Conservation (phyloP, 345 rosid genomes). For the Acer campestre region DNA sequence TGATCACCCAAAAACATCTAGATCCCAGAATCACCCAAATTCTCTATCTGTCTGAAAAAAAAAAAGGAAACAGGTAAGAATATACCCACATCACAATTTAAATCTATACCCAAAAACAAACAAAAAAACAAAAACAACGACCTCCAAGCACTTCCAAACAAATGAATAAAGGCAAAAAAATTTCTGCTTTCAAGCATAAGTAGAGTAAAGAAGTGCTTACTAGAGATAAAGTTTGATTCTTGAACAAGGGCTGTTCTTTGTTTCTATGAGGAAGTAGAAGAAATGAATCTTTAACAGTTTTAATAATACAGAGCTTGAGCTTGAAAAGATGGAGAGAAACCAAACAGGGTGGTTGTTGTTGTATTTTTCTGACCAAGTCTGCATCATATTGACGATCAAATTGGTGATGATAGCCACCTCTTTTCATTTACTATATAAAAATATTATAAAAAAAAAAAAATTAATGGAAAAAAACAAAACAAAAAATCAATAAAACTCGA, state of each 20-base stretch:
- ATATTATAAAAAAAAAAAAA: too few relatives aligned
- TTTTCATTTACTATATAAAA: background rate
- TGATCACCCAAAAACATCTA: background rate
- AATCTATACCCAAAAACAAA: background rate
- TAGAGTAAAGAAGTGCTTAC: background rate
- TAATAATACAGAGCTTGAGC: background rate
- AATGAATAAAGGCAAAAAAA: background rate
- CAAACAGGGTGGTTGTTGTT: background rate
- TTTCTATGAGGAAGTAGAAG: background rate
- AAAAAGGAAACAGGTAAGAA: background rate
- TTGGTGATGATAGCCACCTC: background rate
- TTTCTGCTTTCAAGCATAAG: background rate
- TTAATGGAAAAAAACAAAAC: too few relatives aligned
- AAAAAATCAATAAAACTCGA: background rate
- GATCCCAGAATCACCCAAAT: background rate
- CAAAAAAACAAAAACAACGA: background rate
- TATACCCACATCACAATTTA: background rate
- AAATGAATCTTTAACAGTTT: background rate
- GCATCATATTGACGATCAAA: background rate
- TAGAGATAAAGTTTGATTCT: background rate
- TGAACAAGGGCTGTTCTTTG: background rate
- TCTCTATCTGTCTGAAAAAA: background rate
- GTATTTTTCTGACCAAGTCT: conserved; percentile 19
- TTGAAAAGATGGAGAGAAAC: background rate
- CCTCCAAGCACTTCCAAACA: background rate